phyloP scores from a whole-genome alignment of 1,284 basidiomycete species.

The Rhodotorula sp. region DNA sequence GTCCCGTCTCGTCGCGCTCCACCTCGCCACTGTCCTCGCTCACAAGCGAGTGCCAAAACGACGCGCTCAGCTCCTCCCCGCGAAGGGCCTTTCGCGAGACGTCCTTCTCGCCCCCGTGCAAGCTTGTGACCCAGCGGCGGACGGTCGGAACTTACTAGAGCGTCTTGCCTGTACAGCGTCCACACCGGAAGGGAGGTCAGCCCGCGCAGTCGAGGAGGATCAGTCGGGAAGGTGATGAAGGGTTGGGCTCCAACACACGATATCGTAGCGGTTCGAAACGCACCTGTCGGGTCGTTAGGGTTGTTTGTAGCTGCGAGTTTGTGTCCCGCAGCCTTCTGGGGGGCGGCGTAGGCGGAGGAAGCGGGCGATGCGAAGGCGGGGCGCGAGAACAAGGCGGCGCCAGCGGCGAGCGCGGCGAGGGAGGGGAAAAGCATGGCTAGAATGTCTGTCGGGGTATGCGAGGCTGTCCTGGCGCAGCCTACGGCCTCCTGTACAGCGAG shows the following conservation, averaged over 20 bases:
- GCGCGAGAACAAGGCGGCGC: too few relatives aligned
- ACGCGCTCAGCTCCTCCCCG: background rate
- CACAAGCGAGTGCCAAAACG: background rate
- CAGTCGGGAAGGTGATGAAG: background rate
- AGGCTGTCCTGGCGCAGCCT: too few relatives aligned
- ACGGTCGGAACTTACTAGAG: conserved; percentile 19
- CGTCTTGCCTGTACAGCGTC: conserved; percentile 8
- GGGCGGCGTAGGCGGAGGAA: background rate
- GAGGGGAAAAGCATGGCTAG: too few relatives aligned
- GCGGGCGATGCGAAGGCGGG: background rate
- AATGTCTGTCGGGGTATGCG: too few relatives aligned
- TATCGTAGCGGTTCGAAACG: background rate
- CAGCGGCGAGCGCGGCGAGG: too few relatives aligned
- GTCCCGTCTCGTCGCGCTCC: background rate
- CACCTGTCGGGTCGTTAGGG: conserved; percentile 25
- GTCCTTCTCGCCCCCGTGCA: background rate
- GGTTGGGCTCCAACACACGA: background rate
- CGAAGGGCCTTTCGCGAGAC: too few relatives aligned
- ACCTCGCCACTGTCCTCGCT: background rate
- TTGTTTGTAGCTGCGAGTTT: conserved; percentile 4
- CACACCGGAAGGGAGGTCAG: too few relatives aligned
- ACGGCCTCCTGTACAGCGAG: too few relatives aligned
- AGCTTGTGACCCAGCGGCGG: too few relatives aligned
- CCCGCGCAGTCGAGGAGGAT: background rate
- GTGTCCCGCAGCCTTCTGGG: too few relatives aligned